Evolutionary conservation across 1,284 basidiomycete genomes (phyloP), one percentile per base, ranked within the genome.

Genomic region (Austropuccinia psidii): DNA sequence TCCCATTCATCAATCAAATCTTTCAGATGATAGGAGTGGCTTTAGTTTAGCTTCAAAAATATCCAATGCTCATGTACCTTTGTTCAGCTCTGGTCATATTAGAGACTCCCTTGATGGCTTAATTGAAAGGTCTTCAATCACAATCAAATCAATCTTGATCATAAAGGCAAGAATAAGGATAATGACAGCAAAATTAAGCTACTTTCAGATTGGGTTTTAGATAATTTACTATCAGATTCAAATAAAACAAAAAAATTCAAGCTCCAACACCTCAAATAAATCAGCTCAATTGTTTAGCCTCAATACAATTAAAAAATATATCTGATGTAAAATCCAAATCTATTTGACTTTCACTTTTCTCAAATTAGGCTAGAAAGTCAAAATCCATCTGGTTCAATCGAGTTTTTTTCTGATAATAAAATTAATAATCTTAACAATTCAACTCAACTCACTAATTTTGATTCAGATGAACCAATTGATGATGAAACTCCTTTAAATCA

Each of bases 311-410:
- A 24, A 64, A n/a, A 29, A 41, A 15, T 31, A 41, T 52, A 21
- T 35, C 33, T 31, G 41, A 47, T 43, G 57, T 29, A 33, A 73
- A 39, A 73, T 52, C 62, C 69, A 61, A 58, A 73, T 39, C 33
- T 62, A 35, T 73, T 62, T 43, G 69, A 73, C 49, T 73, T 73
- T 61, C 58, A 62, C 41, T 70, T 60, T 47, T 70, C 68, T 0
- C 55, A 70, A 31, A 39, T 58, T 17, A 58, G 68, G 55, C 55
- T 70, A 47, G 5, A 31, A 15, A 64, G 29, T 29, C 27, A 47
- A n/a, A 45, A 45, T n/a, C n/a, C 43, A 45, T 27, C 68, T 29
- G 11, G 19, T 4, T 35, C 37, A 21, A 24, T 39, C 39, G 43
- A 70, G 41, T 47, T 61, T n/a, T 47, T 69, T 31, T 37, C 31